Evolutionary conservation across 2,329 filamentous ascomycete species (phyloP).

Genomic region (Exophiala xenobiotica): DNA sequence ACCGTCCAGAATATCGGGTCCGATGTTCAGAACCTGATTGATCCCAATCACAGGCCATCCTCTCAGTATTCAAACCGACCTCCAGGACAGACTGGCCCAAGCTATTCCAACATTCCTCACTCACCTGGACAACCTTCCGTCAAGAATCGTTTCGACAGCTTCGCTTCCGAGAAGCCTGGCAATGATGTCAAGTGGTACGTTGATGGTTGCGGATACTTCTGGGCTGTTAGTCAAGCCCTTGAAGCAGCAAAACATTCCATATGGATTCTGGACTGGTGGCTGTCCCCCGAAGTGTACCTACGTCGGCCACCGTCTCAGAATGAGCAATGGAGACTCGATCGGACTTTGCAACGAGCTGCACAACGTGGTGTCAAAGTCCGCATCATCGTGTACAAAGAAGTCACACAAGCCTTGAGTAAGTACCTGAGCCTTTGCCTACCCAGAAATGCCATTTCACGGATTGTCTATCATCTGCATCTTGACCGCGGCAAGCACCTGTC

Average conservation of each 20-base stretch:
- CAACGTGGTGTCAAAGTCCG: slow-evolving; percentile 80
- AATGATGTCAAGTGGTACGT: slow-evolving; percentile 81
- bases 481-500: too few relatives aligned
- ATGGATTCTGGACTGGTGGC: slow-evolving; percentile 84
- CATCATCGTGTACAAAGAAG: slow-evolving; percentile 91
- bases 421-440: too few relatives aligned
- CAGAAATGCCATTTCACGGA: too few relatives aligned
- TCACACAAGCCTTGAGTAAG: slow-evolving; percentile 68
- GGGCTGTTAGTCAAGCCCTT: slow-evolving; percentile 75
- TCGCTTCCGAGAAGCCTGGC: slow-evolving; percentile 68
- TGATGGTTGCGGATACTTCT: slow-evolving; percentile 77
- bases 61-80: slow-evolving; percentile 28
- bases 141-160: slow-evolving; percentile 54
- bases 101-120: slow-evolving; percentile 11
- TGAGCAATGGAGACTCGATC: slow-evolving; percentile 79
- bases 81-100: slow-evolving; percentile 12
- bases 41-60: slow-evolving; percentile 35
- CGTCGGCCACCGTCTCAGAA: slow-evolving; percentile 78
- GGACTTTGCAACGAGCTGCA: slow-evolving; percentile 77
- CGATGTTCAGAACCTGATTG: slow-evolving; percentile 46
- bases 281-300: slow-evolving; percentile 79
- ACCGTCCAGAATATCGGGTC: slow-evolving; percentile 49
- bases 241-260: slow-evolving; percentile 72
- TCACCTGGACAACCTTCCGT: slow-evolving; percentile 4
- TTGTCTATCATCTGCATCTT: slow-evolving; percentile 46